Conservation (phyloP, 495 filamentous ascomycete species). For the Paragyromitra xinjiangensis region DNA sequence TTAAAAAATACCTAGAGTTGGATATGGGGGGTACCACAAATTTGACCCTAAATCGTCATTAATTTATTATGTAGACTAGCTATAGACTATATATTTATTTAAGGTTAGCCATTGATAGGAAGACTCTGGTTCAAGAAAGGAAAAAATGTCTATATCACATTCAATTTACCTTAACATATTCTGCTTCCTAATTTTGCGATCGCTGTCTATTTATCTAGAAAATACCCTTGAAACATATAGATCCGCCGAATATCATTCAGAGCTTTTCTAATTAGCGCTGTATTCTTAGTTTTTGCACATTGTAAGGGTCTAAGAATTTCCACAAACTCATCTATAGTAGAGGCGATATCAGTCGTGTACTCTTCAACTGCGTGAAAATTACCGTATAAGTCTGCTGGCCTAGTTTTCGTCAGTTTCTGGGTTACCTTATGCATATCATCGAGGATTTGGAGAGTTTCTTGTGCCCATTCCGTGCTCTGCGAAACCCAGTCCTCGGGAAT, state of each 20-base stretch:
- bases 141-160: not conserved
- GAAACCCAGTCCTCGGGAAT: constrained; percentile 1
- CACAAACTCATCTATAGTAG: constrained; percentile 2
- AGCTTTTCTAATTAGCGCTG: not conserved
- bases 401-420: not conserved
- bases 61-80: no score
- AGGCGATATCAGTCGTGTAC: constrained; percentile 14
- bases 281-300: not conserved
- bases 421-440: not conserved
- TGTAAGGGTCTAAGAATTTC: not conserved
- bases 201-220: not conserved
- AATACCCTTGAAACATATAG: constrained; percentile 6
- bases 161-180: not conserved
- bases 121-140: not conserved
- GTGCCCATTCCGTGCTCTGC: constrained; percentile 4
- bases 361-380: constrained; percentile 29
- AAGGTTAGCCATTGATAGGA: not conserved
- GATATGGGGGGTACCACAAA: no score
- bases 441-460: not conserved
- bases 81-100: no score
- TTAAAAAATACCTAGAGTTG: no score
- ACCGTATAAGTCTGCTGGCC: constrained; percentile 18
- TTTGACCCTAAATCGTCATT: no score
- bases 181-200: not conserved
- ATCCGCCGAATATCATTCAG: not conserved